These are phyloP conservation scores for Podospora bellae-mahoneyi DNA, from an alignment of 495 filamentous ascomycete genomes.

Conservation along the genomic window DNA sequence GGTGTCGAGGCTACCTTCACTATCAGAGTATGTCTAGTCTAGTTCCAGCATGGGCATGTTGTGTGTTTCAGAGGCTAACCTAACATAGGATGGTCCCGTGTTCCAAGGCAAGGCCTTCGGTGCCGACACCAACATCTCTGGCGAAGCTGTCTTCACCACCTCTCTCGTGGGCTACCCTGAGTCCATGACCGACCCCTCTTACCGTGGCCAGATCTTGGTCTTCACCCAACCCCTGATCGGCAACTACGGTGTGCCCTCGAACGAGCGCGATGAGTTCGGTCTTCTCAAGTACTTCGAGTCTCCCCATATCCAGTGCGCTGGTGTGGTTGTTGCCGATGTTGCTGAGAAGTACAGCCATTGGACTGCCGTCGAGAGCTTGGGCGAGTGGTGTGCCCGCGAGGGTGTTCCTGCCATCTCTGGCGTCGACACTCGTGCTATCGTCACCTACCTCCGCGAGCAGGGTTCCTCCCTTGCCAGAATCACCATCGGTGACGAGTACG, in stretches of 20 bases:
- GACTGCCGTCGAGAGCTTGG: conserved; percentile 92
- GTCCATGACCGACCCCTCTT: conserved; percentile 97
- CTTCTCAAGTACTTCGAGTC: conserved; percentile 93
- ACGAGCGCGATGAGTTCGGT: conserved; percentile 69
- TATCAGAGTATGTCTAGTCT: conserved; percentile 62
- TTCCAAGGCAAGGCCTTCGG: conserved; percentile 93
- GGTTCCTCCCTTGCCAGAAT: conserved; percentile 94
- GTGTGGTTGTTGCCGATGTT: conserved; percentile 92
- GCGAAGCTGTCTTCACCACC: conserved; percentile 93
- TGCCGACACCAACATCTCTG: conserved; percentile 85
- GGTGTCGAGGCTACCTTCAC: conserved; percentile 86
- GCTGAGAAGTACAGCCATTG: conserved; percentile 94
- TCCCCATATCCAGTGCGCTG: conserved; percentile 91
- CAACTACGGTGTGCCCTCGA: conserved; percentile 92
- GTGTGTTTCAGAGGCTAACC: conserved; percentile 11
- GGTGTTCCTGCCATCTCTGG: conserved; percentile 95
- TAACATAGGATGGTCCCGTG: conserved; percentile 70
- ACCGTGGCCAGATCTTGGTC: conserved; percentile 96
- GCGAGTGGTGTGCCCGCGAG: conserved; percentile 92
- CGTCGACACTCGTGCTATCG: conserved; percentile 94
- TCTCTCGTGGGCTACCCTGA: conserved; percentile 94
- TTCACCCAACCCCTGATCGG: conserved; percentile 98
- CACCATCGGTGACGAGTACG: conserved; percentile 95
- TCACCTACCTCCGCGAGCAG: conserved; percentile 91
- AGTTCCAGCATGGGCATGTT: neutral